Evolutionary conservation across 1,139 yeast genomes (phyloP).

Genomic region (Lodderomyces metapsilosis): DNA sequence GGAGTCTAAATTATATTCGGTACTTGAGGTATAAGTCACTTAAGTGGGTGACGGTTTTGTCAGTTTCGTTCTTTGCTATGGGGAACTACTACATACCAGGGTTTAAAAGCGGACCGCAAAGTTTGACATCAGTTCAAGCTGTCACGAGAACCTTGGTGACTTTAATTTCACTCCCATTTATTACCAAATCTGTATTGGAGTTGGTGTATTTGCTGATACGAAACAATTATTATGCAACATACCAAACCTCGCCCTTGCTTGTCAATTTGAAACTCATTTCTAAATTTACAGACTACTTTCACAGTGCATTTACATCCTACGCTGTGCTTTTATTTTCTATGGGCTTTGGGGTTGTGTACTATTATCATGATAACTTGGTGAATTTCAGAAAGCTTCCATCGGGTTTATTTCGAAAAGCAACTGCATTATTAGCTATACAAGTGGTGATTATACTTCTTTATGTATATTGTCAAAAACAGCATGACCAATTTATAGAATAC

Average conservation of each 20-base stretch:
- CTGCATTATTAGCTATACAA: constrained; percentile 15
- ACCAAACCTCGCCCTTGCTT: constrained; percentile 8
- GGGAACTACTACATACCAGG: constrained; percentile 28
- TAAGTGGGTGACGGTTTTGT: constrained; percentile 18
- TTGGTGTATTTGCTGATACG: constrained; percentile 16
- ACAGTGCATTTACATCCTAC: constrained; percentile 12
- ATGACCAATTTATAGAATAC: background rate
- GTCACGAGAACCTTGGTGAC: constrained; percentile 33
- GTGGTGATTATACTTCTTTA: constrained; percentile 8
- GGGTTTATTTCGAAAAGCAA: constrained; percentile 18
- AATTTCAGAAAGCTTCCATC: constrained; percentile 29
- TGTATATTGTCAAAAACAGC: background rate
- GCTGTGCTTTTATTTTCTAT: constrained; percentile 30
- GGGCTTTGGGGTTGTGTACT: constrained; percentile 42
- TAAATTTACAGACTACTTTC: constrained; percentile 7
- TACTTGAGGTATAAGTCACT: constrained; percentile 20
- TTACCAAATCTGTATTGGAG: constrained; percentile 14
- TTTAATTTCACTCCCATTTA: constrained; percentile 26
- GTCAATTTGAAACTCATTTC: background rate
- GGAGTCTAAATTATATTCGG: constrained; percentile 24
- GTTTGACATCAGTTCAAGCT: constrained; percentile 33
- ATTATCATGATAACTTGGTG: constrained; percentile 24
- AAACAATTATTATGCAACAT: constrained; percentile 17
- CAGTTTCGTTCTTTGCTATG: constrained; percentile 19
- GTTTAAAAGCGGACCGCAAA: constrained; percentile 29